Conservation (phyloP, 2,329 filamentous ascomycete species). For the Ophiostoma triangulosporum region DNA sequence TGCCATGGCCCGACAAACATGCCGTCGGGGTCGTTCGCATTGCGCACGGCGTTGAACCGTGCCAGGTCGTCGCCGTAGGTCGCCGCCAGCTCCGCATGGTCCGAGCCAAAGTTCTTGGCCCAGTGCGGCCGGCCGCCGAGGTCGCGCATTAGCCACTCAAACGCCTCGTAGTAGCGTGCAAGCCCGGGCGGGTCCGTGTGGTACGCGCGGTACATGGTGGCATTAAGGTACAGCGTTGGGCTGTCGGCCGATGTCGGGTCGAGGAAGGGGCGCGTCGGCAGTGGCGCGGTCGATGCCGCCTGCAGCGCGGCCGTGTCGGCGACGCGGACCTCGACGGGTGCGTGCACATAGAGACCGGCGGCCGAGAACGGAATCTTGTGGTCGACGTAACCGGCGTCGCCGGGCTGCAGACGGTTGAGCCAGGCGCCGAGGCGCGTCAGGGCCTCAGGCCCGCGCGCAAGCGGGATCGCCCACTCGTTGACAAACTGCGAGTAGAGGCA, state of each 20-base stretch:
- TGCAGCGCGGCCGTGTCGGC: conserved; percentile 40
- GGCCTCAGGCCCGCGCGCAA: conserved; percentile 76
- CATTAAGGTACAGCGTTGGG: conserved; percentile 67
- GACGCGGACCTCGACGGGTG: conserved; percentile 65
- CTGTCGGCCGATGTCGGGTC: conserved; percentile 49
- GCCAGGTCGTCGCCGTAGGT: conserved; percentile 51
- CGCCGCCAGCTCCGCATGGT: conserved; percentile 38
- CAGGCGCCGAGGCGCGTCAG: conserved; percentile 72
- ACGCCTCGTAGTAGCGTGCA: conserved; percentile 61
- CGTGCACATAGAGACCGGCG: conserved; percentile 60
- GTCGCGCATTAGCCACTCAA: conserved; percentile 71
- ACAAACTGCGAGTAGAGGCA: conserved; percentile 98
- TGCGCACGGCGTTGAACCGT: conserved; percentile 48
- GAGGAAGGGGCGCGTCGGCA: conserved; percentile 25
- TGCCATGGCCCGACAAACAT: conserved; percentile 89
- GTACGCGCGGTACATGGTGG: conserved; percentile 66
- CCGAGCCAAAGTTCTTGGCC: conserved; percentile 62
- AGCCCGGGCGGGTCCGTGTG: conserved; percentile 54
- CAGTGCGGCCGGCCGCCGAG: conserved; percentile 64
- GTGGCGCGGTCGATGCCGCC: conserved; percentile 17
- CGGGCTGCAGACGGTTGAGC: conserved; percentile 51
- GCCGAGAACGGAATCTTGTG: conserved; percentile 56
- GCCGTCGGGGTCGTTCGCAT: conserved; percentile 56
- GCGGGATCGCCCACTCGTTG: conserved; percentile 92
- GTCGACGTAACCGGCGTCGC: conserved; percentile 42